These are phyloP conservation scores for Auricularia heimuer DNA, from an alignment of 768 basidiomycete species.

Conservation along the genomic window DNA sequence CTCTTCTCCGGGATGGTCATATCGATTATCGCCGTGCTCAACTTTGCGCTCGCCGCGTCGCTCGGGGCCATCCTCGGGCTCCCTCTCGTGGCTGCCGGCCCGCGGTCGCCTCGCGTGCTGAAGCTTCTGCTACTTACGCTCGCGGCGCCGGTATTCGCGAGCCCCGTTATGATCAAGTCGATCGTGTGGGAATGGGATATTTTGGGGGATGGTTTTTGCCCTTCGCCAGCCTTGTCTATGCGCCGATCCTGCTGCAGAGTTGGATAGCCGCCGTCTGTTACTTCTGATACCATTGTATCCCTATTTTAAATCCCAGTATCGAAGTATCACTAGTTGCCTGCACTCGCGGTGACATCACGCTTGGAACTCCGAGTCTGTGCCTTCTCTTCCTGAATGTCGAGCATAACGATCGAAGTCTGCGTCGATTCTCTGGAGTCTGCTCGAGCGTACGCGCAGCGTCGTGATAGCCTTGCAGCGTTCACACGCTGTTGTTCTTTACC, in stretches of 20 bases:
- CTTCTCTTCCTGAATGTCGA: not conserved
- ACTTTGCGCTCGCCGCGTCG: slow-evolving; percentile 78
- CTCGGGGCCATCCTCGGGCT: slow-evolving; percentile 56
- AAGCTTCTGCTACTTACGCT: not conserved
- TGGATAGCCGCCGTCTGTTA: slow-evolving; percentile 28
- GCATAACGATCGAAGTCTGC: slow-evolving; percentile 47
- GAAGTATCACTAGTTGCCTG: too few relatives aligned
- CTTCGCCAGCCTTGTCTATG: slow-evolving; percentile 69
- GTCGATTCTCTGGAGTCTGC: slow-evolving; percentile 71
- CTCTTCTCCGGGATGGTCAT: slow-evolving; percentile 81
- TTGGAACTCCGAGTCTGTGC: not conserved
- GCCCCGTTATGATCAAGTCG: slow-evolving; percentile 47
- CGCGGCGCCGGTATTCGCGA: slow-evolving; percentile 29
- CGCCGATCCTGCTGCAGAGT: slow-evolving; percentile 64
- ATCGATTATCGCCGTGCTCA: slow-evolving; percentile 77
- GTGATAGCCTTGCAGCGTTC: not conserved
- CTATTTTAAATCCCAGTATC: too few relatives aligned
- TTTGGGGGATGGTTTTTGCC: slow-evolving; percentile 78
- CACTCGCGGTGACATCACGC: too few relatives aligned
- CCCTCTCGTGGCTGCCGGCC: slow-evolving; percentile 41
- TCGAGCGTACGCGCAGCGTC: slow-evolving; percentile 34
- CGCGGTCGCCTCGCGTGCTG: slow-evolving; percentile 19
- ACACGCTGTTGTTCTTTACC: slow-evolving; percentile 5
- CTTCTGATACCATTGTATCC: not conserved
- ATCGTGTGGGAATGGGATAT: slow-evolving; percentile 72